A percentile compares a stretch with the other conserved stretches of the same genome.
Evolutionary conservation across 129 eudicot species (phyloP).

Genomic region (Helianthus tuberosus): DNA sequence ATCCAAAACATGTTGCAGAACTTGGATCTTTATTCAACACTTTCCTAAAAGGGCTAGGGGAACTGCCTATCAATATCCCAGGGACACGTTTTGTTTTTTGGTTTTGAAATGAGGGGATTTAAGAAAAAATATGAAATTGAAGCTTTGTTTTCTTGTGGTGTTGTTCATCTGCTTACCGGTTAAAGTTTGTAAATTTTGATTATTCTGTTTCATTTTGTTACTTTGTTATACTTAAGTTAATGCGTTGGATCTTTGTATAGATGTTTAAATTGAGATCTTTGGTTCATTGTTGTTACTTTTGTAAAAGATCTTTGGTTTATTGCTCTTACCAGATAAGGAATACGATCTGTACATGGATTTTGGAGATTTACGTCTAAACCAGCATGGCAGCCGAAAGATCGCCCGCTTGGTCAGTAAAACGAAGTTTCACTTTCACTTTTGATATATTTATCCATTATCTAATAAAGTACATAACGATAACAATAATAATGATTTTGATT

Average conservation of each 20-base stretch:
- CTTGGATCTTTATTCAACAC: no score
- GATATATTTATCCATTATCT: constrained; percentile 11
- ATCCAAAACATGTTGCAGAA: no score
- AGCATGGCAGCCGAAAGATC: constrained; percentile 39
- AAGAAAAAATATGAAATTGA: neutral
- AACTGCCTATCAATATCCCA: no score
- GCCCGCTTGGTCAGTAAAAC: constrained; percentile 29
- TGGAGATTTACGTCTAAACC: constrained; percentile 16
- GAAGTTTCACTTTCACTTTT: constrained; percentile 1
- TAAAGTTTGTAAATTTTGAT: neutral
- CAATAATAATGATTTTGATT: constrained; percentile 8
- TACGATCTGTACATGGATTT: constrained; percentile 16
- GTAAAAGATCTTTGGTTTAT: neutral
- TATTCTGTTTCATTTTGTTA: neutral
- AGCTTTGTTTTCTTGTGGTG: neutral
- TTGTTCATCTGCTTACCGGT: neutral
- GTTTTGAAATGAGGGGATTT: neutral
- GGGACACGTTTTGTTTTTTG: neutral
- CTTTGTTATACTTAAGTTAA: neutral
- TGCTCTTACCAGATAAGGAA: constrained; percentile 15
- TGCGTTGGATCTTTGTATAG: neutral
- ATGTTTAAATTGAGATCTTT: neutral
- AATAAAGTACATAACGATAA: neutral
- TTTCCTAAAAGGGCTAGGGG: no score
- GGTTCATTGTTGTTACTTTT: constrained; percentile 18